Base-by-base conservation (phyloP, 352 stramenopile species). In the Phytophthora kernoviae region DNA sequence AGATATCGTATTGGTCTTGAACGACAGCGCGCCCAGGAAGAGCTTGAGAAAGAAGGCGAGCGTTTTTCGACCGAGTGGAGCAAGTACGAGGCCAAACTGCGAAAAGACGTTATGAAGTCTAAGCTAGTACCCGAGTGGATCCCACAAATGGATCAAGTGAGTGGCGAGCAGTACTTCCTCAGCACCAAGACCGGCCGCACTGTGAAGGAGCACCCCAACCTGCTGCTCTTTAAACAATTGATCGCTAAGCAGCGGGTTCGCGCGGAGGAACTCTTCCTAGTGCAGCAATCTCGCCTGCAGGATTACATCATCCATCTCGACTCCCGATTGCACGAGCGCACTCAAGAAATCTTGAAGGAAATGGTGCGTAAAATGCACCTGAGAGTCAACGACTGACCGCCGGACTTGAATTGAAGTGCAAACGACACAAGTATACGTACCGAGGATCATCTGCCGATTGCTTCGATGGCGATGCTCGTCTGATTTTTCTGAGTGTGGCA, bases 111-210 rank as follows among this genome's bases (percentile, higher is more conserved):
- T 0, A 36, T 78, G 12, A 70, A 67, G 34, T 61, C 63, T 4
- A 73, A 73, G 24, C 61, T 83, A 1, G 36, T 60, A 12, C 14
- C 51, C 0, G 70, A 80, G 58, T 83, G 73, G 73, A 83, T 76
- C 44, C 73, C 73, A 9, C 73, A 83, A 48, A 52, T 76, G 24
- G 68, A 83, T 11, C 52, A 46, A 20, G 33, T 74, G 30, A 63
- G 59, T 20, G 73, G 73, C 18, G 65, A 75, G 56, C 64, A 65
- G 30, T 83, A 71, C 43, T 83, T 71, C 27, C 51, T 83, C 2
- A 79, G 79, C 34, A 61, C 66, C 14, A 70, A 78, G 43, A 78
- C 67, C 30, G 44, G 54, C 5, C 75, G 73, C 40, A 62, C 54
- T 10, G 49, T 34, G 3, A 68, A 60, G 34, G 63, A 83, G 44